Percentiles rank a stretch among this genome's conserved stretches.
Conservation (phyloP, 1,284 basidiomycete genomes). For the Coniophora puteana region DNA sequence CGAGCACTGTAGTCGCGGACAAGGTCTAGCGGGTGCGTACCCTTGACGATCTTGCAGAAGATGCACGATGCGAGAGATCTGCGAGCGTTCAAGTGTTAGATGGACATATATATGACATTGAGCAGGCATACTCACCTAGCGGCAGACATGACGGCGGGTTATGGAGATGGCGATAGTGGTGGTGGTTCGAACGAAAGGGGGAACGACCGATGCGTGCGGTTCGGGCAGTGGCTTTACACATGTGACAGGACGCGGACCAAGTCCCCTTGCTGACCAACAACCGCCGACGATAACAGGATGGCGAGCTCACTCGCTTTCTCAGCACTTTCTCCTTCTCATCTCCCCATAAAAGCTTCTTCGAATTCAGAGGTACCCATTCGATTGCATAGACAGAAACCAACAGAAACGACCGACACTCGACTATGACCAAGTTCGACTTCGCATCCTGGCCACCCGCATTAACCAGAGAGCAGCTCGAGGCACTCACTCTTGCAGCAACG, state of each 20-base stretch:
- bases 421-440: constrained; percentile 35
- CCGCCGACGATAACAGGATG: too few relatives aligned
- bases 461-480: constrained; percentile 51
- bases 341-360: too few relatives aligned
- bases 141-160: too few relatives aligned
- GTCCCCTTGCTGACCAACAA: too few relatives aligned
- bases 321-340: too few relatives aligned
- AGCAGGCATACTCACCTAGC: too few relatives aligned
- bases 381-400: not conserved
- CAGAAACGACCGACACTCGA: constrained; percentile 11
- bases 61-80: constrained; percentile 63
- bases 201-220: too few relatives aligned
- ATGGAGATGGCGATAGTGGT: too few relatives aligned
- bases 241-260: too few relatives aligned
- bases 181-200: too few relatives aligned
- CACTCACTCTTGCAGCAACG: constrained; percentile 65
- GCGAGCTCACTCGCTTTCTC: too few relatives aligned
- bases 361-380: not conserved
- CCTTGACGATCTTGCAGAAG: constrained; percentile 92
- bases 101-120: not conserved
- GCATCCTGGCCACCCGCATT: constrained; percentile 73
- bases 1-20: not conserved
- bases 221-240: too few relatives aligned
- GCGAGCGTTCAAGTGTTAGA: not conserved
- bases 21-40: constrained; percentile 33